Percentiles rank a stretch among this genome's conserved stretches.
Evolutionary conservation across 202 grass and related monocot genomes (phyloP).

Genomic region (Carex arenaria): DNA sequence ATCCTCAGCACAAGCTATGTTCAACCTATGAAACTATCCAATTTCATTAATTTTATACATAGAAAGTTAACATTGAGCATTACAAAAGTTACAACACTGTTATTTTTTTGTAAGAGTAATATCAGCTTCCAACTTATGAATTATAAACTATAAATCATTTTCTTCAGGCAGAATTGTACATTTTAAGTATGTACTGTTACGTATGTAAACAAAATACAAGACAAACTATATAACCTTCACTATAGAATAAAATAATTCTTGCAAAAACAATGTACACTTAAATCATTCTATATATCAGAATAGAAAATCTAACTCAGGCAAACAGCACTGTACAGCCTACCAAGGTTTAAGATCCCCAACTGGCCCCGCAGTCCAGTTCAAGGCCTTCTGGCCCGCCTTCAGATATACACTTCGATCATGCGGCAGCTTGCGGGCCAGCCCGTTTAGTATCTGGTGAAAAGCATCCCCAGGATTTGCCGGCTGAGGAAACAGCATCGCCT

Average conservation of each 20-base stretch:
- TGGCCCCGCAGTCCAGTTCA: slow-evolving; percentile 65
- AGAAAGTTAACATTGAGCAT: not conserved
- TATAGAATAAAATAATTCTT: not conserved
- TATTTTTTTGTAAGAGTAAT: not conserved
- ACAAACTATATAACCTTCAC: slow-evolving; percentile 9
- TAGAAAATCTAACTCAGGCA: not conserved
- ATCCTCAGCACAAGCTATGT: not conserved
- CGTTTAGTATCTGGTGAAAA: slow-evolving; percentile 78
- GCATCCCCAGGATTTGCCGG: slow-evolving; percentile 60
- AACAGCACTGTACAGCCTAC: slow-evolving; percentile 33
- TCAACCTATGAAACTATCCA: not conserved
- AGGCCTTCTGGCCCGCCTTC: slow-evolving; percentile 38
- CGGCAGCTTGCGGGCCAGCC: slow-evolving; percentile 77
- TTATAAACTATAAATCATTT: slow-evolving; percentile 8
- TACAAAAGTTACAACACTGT: not conserved
- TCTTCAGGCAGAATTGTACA: not conserved
- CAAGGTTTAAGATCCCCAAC: slow-evolving; percentile 58
- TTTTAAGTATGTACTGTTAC: slow-evolving; percentile 1
- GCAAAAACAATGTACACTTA: slow-evolving; percentile 17
- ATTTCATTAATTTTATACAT: not conserved
- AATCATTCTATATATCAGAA: not conserved
- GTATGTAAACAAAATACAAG: slow-evolving; percentile 1
- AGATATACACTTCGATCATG: slow-evolving; percentile 49
- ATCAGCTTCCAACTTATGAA: not conserved
- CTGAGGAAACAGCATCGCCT: slow-evolving; percentile 87